phyloP scores from a whole-genome alignment of 2,329 filamentous ascomycete species.

The Colletotrichum lindemuthianum region DNA sequence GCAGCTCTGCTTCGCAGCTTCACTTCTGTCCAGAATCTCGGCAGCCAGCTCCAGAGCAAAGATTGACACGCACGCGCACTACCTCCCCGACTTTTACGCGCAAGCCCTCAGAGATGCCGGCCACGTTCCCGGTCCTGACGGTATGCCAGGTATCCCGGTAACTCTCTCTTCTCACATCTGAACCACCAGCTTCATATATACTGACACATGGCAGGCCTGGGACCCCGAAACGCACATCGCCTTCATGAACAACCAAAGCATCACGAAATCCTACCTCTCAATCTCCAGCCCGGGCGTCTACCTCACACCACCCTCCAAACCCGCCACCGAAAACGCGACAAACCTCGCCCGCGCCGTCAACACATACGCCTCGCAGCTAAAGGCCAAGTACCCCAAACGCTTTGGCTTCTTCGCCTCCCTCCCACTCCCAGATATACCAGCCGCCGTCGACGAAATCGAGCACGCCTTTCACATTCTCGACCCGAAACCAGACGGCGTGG shows the following conservation, averaged over 20 bases:
- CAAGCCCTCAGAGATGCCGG: conserved; percentile 39
- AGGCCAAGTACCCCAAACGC: conserved; percentile 35
- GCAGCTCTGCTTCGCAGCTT: accelerated
- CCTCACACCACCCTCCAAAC: conserved; percentile 37
- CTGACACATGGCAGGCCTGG: not conserved
- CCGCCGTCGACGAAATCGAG: conserved; percentile 58
- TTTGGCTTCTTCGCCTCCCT: conserved; percentile 64
- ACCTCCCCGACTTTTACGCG: conserved; percentile 40
- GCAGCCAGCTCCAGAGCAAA: conserved; percentile 17
- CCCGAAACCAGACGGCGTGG: conserved; percentile 57
- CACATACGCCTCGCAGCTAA: conserved; percentile 37
- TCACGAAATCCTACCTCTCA: conserved; percentile 39
- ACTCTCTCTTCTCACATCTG: not conserved
- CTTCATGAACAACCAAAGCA: conserved; percentile 38
- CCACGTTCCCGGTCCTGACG: conserved; percentile 39
- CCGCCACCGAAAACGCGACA: conserved; percentile 45
- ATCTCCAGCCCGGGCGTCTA: conserved; percentile 42
- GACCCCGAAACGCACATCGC: conserved; percentile 31
- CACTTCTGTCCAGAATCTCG: not conserved
- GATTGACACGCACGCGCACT: conserved; percentile 41
- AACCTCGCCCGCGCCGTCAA: conserved; percentile 38
- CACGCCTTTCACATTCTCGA: conserved; percentile 51
- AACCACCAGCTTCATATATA: too few relatives aligned
- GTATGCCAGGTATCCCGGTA: conserved; percentile 41
- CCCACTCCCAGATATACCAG: conserved; percentile 60